These are phyloP conservation scores for Theobroma cacao DNA, from an alignment of 345 rosid species.

Conservation along the genomic window DNA sequence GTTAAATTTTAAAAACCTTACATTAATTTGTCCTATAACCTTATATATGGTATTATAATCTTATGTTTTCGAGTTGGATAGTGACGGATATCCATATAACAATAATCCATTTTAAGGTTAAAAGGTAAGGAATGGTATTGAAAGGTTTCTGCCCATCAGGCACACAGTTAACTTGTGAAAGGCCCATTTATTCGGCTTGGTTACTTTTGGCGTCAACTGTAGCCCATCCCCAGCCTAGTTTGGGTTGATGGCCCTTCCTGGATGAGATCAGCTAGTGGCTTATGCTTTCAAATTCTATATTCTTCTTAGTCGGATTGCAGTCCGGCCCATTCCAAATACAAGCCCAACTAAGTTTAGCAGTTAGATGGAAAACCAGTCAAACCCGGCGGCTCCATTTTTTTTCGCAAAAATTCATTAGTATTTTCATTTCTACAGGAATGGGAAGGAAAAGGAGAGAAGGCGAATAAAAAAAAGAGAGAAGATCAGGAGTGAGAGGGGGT, in stretches of 20 bases:
- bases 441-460: not conserved
- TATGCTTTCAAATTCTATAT: no score
- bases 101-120: no score
- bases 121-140: no score
- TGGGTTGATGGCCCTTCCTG: no score
- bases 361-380: slow-evolving; percentile 3
- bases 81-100: no score
- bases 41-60: no score
- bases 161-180: not conserved
- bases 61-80: no score
- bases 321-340: not conserved
- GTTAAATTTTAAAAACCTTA: no score
- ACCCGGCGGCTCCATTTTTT: slow-evolving; percentile 5
- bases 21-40: no score
- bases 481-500: slow-evolving; percentile 16
- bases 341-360: not conserved
- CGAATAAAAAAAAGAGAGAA: not conserved
- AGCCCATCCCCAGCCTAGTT: not conserved
- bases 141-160: not conserved
- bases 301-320: not conserved
- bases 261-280: no score
- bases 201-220: not conserved
- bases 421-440: not conserved
- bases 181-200: not conserved
- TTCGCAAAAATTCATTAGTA: not conserved